Percentiles rank a stretch among this genome's conserved stretches.
Conservation (phyloP, 352 stramenopile species). For the Phytophthora pisi region DNA sequence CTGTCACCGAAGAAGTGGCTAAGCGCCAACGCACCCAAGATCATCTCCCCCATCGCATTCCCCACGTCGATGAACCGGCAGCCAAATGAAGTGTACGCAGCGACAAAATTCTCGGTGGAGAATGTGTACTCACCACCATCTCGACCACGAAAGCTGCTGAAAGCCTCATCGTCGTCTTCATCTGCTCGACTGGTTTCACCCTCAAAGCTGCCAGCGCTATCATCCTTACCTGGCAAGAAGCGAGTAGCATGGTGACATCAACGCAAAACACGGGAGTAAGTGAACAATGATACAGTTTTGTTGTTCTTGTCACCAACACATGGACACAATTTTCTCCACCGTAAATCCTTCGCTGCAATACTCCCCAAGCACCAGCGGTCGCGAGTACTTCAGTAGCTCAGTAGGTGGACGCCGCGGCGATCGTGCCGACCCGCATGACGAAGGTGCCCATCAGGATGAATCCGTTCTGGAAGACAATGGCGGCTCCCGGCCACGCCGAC, state of each 20-base stretch:
- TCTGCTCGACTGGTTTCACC: conserved; percentile 4
- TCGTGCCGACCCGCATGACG: conserved; percentile 58
- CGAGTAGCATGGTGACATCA: conserved; percentile 13
- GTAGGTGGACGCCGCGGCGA: conserved; percentile 41
- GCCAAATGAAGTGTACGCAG: conserved; percentile 9
- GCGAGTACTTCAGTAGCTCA: conserved; percentile 12
- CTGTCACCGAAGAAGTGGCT: conserved; percentile 66
- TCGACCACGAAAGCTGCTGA: conserved; percentile 20
- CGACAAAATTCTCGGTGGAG: conserved; percentile 10
- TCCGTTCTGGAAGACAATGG: conserved; percentile 67
- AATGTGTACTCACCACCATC: conserved; percentile 5
- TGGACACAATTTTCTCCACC: neutral
- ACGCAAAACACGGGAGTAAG: neutral
- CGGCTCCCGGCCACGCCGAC: conserved; percentile 60
- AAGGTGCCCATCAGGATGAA: conserved; percentile 63
- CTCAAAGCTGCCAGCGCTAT: conserved; percentile 21
- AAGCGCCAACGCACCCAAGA: conserved; percentile 24
- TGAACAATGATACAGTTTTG: neutral
- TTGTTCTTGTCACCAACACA: neutral
- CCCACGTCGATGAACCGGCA: conserved; percentile 17
- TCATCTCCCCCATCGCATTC: conserved; percentile 27
- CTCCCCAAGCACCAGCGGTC: too few species aligned
- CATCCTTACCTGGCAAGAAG: conserved; percentile 8
- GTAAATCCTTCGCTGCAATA: neutral
- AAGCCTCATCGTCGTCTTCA: conserved; percentile 5